Percentiles rank a stretch among this genome's conserved stretches.
phyloP scores from a whole-genome alignment of 2,329 filamentous ascomycete species.

The Sporothrix inflata region DNA sequence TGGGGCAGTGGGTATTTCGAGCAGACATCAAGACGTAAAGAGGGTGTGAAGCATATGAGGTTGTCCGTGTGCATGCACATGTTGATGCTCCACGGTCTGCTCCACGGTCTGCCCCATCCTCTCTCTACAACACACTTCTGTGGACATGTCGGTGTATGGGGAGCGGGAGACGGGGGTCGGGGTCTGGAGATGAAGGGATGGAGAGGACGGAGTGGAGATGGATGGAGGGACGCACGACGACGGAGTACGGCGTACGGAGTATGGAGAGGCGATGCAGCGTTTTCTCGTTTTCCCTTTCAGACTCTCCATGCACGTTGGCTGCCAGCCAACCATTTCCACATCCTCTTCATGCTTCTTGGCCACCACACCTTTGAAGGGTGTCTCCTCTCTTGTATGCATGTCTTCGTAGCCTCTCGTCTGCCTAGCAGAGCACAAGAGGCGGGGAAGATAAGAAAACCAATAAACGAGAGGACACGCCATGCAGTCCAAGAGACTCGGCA shows the following conservation, averaged over 20 bases:
- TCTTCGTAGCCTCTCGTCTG: background rate
- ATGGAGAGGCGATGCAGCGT: slow-evolving; percentile 16
- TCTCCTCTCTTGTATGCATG: too few species aligned
- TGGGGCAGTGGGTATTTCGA: background rate
- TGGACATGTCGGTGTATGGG: background rate
- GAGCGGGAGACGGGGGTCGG: background rate
- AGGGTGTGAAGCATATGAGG: slow-evolving; percentile 10
- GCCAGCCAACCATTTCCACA: slow-evolving; percentile 9
- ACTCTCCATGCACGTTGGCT: too few species aligned
- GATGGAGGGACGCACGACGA: background rate
- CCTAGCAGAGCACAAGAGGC: background rate
- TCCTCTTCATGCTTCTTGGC: background rate
- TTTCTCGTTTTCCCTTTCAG: background rate
- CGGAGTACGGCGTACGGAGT: background rate
- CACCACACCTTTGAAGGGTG: background rate
- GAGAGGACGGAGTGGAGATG: background rate
- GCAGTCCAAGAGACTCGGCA: background rate
- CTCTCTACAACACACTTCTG: background rate
- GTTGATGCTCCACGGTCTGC: background rate
- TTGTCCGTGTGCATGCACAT: background rate
- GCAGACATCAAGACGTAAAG: background rate
- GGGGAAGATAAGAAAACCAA: slow-evolving; percentile 15
- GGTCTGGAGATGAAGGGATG: background rate
- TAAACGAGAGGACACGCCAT: background rate
- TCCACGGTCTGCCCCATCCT: background rate